A percentile compares a stretch with the other conserved stretches of the same genome.
Conservation (phyloP, 78 protist genomes). For the Dictyostelium purpureum region DNA sequence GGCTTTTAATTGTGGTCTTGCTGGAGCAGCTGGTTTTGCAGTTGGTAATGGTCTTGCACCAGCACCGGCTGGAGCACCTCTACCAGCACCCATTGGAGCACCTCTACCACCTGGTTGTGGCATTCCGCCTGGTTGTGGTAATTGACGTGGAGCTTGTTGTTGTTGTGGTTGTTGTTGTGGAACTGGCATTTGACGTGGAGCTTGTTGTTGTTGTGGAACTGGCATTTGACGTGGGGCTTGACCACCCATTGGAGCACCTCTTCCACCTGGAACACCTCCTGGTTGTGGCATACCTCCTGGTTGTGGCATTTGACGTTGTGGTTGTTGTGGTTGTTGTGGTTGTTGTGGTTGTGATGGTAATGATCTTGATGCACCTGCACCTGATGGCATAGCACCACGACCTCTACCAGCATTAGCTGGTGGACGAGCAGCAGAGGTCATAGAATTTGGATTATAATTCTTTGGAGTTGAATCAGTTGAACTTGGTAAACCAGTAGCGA, state of each 20-base stretch:
- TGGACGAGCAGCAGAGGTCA: background rate
- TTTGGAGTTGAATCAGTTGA: conserved; percentile 85
- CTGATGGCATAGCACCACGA: conserved; percentile 15
- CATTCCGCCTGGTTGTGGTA: background rate
- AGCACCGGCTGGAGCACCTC: conserved; percentile 49
- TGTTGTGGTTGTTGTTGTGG: conserved; percentile 14
- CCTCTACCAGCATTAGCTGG: conserved; percentile 11
- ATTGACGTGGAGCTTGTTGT: conserved; percentile 5
- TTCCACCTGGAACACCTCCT: background rate
- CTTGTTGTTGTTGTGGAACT: background rate
- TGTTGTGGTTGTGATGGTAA: conserved; percentile 2
- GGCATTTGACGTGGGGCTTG: conserved; percentile 2
- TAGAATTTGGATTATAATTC: conserved; percentile 73
- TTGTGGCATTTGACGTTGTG: background rate
- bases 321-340: conserved; percentile 33
- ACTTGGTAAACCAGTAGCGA: conserved; percentile 68
- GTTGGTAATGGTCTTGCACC: conserved; percentile 28
- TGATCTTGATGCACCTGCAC: background rate
- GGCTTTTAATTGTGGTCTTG: conserved; percentile 75
- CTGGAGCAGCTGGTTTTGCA: conserved; percentile 60
- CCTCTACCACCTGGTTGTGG: conserved; percentile 44
- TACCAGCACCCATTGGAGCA: conserved; percentile 26
- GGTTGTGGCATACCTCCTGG: background rate
- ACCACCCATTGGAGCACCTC: background rate
- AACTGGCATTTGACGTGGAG: background rate